A percentile compares a stretch with the other conserved stretches of the same genome.
Conservation (phyloP, 495 filamentous ascomycete genomes). For the Lasiosphaeria miniovina region DNA sequence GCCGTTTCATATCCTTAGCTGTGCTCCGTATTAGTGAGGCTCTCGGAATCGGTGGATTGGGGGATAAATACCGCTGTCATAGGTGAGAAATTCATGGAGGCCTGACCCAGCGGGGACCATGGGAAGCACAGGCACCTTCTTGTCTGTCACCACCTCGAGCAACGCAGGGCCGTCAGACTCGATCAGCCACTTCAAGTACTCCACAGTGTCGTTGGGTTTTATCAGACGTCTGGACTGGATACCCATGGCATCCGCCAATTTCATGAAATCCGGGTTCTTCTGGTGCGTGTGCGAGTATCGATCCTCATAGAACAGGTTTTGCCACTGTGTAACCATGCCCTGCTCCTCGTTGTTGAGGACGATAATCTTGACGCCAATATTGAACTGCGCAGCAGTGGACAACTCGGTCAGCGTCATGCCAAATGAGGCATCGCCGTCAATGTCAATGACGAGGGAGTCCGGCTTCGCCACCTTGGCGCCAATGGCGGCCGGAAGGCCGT, state of each 20-base stretch:
- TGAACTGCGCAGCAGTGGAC: conserved; percentile 84
- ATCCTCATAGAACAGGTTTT: conserved; percentile 89
- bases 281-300: conserved; percentile 91
- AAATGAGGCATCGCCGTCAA: conserved; percentile 96
- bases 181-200: conserved; percentile 84
- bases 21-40: conserved; percentile 31
- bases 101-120: conserved; percentile 90
- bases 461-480: conserved; percentile 89
- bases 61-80: conserved; percentile 66
- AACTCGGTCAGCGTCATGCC: conserved; percentile 93
- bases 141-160: conserved; percentile 61
- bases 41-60: conserved; percentile 14
- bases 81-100: conserved; percentile 91
- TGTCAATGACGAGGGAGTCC: conserved; percentile 83
- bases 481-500: conserved; percentile 86
- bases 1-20: conserved; percentile 73
- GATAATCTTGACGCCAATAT: conserved; percentile 89
- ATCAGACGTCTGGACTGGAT: conserved; percentile 63
- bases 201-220: conserved; percentile 68
- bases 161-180: conserved; percentile 75
- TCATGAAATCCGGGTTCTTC: conserved; percentile 83
- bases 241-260: conserved; percentile 80
- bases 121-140: conserved; percentile 96
- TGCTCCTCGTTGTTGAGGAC: conserved; percentile 96
- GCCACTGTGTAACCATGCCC: conserved; percentile 97